phyloP scores from a whole-genome alignment of 768 basidiomycete species.

The Hemileccinum impolitum region DNA sequence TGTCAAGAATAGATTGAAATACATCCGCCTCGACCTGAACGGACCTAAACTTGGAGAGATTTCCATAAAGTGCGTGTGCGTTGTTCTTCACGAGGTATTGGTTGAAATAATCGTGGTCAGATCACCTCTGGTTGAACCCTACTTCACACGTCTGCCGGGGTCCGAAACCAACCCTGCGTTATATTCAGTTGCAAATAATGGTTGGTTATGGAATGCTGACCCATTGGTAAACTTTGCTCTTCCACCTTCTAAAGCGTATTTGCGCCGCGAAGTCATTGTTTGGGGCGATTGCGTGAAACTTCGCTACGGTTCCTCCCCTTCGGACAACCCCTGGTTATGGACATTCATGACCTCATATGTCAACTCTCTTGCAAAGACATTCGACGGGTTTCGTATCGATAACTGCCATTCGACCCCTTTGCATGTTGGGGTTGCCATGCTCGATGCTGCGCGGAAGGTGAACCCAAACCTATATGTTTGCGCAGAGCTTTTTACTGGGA shows the following conservation, averaged over 20 bases:
- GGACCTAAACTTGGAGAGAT: conserved; percentile 87
- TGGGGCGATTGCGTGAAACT: conserved; percentile 99
- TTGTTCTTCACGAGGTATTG: not conserved
- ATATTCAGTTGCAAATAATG: conserved; percentile 93
- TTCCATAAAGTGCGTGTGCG: conserved; percentile 56
- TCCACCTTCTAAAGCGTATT: conserved; percentile 88
- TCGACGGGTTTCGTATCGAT: conserved; percentile 97
- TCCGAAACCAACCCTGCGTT: conserved; percentile 48
- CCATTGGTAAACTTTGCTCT: conserved; percentile 94
- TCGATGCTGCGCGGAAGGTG: conserved; percentile 84
- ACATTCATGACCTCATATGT: conserved; percentile 85
- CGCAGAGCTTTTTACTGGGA: conserved; percentile 96
- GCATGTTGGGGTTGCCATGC: conserved; percentile 91
- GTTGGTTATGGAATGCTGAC: conserved; percentile 98
- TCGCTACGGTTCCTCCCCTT: conserved; percentile 79
- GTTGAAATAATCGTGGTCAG: conserved; percentile 39
- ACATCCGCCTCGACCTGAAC: conserved; percentile 74
- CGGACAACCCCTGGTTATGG: conserved; percentile 94
- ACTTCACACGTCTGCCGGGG: conserved; percentile 83
- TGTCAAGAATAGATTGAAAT: conserved; percentile 73
- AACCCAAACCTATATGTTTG: conserved; percentile 95
- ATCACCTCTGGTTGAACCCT: conserved; percentile 80
- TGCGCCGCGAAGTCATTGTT: conserved; percentile 93
- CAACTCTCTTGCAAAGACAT: conserved; percentile 69
- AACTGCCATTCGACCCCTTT: conserved; percentile 98